Percentiles rank a stretch among this genome's conserved stretches.
phyloP scores from a whole-genome alignment of 148 eudicot species.

The Cornus florida region DNA sequence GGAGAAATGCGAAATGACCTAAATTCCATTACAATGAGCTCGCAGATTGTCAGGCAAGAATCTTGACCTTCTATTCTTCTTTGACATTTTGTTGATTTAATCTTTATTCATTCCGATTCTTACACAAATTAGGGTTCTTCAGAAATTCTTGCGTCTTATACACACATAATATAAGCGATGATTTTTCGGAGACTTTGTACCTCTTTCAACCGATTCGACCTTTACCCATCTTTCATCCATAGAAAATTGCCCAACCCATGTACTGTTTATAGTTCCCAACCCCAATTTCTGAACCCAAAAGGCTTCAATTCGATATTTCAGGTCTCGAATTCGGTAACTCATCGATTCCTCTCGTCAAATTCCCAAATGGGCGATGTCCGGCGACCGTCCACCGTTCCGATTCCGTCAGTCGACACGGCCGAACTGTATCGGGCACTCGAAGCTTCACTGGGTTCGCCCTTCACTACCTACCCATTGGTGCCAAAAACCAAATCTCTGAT shows the following conservation, averaged over 20 bases:
- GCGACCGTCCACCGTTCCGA: slow-evolving; percentile 46
- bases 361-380: slow-evolving; percentile 53
- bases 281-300: slow-evolving; percentile 18
- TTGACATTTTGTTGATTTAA: no score
- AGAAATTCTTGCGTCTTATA: no score
- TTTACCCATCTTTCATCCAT: slow-evolving; percentile 32
- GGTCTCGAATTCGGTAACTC: slow-evolving; percentile 16
- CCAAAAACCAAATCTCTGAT: slow-evolving; percentile 71
- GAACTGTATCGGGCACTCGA: slow-evolving; percentile 76
- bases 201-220: slow-evolving; percentile 37
- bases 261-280: slow-evolving; percentile 13
- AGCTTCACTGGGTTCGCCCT: slow-evolving; percentile 66
- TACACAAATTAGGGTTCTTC: no score
- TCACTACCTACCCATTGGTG: slow-evolving; percentile 52
- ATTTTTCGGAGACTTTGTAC: slow-evolving; percentile 44
- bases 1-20: no score
- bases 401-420: slow-evolving; percentile 52
- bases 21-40: no score
- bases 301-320: slow-evolving; percentile 26
- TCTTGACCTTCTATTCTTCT: no score
- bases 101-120: no score
- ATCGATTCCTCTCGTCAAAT: slow-evolving; percentile 22
- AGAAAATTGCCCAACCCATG: slow-evolving; percentile 30
- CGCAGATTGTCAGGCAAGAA: no score
- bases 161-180: slow-evolving; percentile 33